Evolutionary conservation across 306 rosid genomes (phyloP), one percentile per base, ranked within the genome.

Genomic region (Prunus dulcis): DNA sequence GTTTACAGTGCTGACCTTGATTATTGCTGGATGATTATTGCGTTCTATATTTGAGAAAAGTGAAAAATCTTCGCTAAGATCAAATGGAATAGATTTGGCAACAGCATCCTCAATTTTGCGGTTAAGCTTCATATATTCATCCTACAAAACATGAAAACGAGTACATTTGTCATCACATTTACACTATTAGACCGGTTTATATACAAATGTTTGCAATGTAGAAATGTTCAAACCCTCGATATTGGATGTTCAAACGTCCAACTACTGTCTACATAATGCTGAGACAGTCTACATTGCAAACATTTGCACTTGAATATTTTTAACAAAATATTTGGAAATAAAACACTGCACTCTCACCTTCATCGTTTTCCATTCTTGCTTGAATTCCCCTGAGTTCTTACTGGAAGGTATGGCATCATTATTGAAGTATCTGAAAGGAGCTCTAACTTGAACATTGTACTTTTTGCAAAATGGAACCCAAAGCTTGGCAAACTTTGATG

Each of bases 401-500:
- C 22, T n/a, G 12, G 58, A 38, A 27, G 13, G 17, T 19, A 14
- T 53, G 4, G 27, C 2, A 11, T 23, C 5, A 2, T 74, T 38
- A 0, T 20, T 23, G 60, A 91, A 91, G 76, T 82, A 89, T 76
- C 85, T 82, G 45, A 84, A 77, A 3, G 96, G 96, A 45, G 89
- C 93, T 74, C 96, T 86, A 41, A 82, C 64, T 79, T 79, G 88
- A 60, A 89, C 75, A 0, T 72, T 7, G 74, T 82, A 76, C 66
- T 87, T 89, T 70, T 80, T 91, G 55, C 96, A 91, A 19, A 89
- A 91, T 2, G 93, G 90, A 15, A 87, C 72, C 96, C 93, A 91
- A 60, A 79, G 76, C 79, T 72, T 67, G 1, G 96, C 92, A 78
- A 89, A 91, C 19, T 84, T 28, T 6, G 81, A 84, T n/a, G 96